phyloP scores from a whole-genome alignment of 495 filamentous ascomycete genomes.

The Annulohypoxylon stygium region DNA sequence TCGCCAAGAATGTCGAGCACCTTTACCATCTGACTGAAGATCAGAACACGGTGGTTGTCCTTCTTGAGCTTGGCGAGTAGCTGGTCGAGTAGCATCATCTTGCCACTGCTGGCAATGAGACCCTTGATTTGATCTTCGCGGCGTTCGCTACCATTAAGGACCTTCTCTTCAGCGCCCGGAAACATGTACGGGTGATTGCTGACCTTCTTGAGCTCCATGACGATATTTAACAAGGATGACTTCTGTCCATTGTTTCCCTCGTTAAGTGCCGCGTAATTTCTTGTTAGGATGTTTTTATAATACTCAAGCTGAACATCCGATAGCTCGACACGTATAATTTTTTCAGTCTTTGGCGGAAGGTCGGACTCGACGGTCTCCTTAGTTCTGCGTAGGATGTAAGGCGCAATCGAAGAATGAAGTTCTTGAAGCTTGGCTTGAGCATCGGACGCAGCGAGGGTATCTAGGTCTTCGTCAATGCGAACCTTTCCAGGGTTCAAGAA shows the following conservation, averaged over 20 bases:
- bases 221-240: conserved; percentile 96
- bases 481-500: conserved; percentile 94
- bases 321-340: conserved; percentile 96
- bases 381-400: conserved; percentile 94
- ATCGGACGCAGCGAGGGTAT: conserved; percentile 63
- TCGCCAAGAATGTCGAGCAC: conserved; percentile 97
- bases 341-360: conserved; percentile 94
- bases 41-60: conserved; percentile 94
- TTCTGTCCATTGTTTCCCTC: conserved; percentile 89
- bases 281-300: conserved; percentile 97
- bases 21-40: conserved; percentile 99
- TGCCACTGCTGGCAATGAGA: conserved; percentile 95
- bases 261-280: conserved; percentile 95
- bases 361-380: conserved; percentile 98
- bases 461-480: conserved; percentile 88
- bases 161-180: conserved; percentile 87
- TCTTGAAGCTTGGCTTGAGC: conserved; percentile 67
- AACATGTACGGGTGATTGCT: conserved; percentile 99
- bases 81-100: conserved; percentile 98
- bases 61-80: conserved; percentile 89
- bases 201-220: conserved; percentile 99
- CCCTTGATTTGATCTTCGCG: conserved; percentile 90
- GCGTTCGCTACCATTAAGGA: conserved; percentile 78
- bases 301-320: conserved; percentile 97
- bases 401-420: conserved; percentile 80